Evolutionary conservation across 768 basidiomycete species (phyloP).

Genomic region (Tulasnella sp.): DNA sequence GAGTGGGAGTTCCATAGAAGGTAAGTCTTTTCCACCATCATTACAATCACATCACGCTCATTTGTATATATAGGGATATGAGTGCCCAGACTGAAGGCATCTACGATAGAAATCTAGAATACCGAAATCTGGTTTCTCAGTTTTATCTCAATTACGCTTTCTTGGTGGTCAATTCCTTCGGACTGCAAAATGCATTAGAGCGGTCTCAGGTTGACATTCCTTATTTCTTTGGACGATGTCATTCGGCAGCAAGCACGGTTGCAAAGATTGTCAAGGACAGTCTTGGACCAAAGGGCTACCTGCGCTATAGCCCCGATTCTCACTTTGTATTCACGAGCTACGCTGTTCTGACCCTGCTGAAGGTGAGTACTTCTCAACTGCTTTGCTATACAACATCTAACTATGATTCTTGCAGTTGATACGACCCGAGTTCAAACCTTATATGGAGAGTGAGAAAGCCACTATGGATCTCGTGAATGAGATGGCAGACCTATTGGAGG

Average conservation of each 20-base stretch:
- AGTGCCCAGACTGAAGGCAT: neutral
- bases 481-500: constrained; percentile 67
- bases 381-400: neutral
- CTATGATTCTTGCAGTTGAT: constrained; percentile 41
- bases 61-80: neutral
- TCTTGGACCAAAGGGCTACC: constrained; percentile 58
- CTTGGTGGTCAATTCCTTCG: constrained; percentile 90
- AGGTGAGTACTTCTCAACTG: constrained; percentile 38
- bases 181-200: constrained; percentile 91
- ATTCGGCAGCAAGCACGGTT: constrained; percentile 56
- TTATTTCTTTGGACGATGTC: constrained; percentile 72
- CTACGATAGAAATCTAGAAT: neutral
- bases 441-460: constrained; percentile 58
- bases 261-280: constrained; percentile 64
- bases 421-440: constrained; percentile 68
- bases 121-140: constrained; percentile 10
- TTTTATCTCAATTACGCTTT: constrained; percentile 79
- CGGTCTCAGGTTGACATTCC: constrained; percentile 55
- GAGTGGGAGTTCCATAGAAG: constrained; percentile 31
- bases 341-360: constrained; percentile 81
- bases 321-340: constrained; percentile 89
- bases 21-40: neutral
- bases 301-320: constrained; percentile 80
- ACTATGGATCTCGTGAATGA: constrained; percentile 62
- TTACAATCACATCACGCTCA: neutral